phyloP scores from a whole-genome alignment of 192 early-diverging fungal genomes.

The Coemansia sp. region DNA sequence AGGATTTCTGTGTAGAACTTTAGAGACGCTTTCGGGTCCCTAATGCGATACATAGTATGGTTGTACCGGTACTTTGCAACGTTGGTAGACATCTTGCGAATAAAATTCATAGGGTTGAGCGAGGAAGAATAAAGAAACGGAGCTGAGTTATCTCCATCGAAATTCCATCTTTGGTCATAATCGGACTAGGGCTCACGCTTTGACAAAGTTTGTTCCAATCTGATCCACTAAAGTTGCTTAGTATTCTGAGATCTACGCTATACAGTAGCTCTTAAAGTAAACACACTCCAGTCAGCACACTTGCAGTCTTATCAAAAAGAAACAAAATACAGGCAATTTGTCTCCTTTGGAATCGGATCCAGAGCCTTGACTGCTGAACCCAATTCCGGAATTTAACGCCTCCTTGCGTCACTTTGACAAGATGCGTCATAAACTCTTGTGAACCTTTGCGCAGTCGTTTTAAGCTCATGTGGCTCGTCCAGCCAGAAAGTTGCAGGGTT shows the following conservation, averaged over 20 bases:
- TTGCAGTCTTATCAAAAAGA: not conserved
- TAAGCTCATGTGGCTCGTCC: not conserved
- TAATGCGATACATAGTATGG: constrained; percentile 86
- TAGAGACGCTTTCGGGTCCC: constrained; percentile 73
- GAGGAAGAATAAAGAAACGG: not conserved
- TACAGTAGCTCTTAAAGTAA: no score
- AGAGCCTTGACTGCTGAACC: not conserved
- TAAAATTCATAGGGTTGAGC: not conserved
- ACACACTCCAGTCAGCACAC: not conserved
- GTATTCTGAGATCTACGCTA: no score
- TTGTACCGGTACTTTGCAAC: constrained; percentile 60
- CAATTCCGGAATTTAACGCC: not conserved
- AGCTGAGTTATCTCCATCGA: not conserved
- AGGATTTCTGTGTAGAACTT: constrained; percentile 74
- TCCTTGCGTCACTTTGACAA: not conserved
- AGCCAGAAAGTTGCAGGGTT: not conserved
- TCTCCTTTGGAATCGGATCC: not conserved
- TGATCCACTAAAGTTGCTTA: no score
- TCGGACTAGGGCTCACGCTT: no score
- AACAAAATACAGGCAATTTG: not conserved
- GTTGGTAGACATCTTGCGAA: constrained; percentile 48
- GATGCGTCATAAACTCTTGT: not conserved
- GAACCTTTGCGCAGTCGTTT: not conserved
- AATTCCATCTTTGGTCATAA: not conserved
- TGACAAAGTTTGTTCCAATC: no score